These are phyloP conservation scores for Populus pruinosa DNA, from an alignment of 345 rosid species.

Conservation along the genomic window DNA sequence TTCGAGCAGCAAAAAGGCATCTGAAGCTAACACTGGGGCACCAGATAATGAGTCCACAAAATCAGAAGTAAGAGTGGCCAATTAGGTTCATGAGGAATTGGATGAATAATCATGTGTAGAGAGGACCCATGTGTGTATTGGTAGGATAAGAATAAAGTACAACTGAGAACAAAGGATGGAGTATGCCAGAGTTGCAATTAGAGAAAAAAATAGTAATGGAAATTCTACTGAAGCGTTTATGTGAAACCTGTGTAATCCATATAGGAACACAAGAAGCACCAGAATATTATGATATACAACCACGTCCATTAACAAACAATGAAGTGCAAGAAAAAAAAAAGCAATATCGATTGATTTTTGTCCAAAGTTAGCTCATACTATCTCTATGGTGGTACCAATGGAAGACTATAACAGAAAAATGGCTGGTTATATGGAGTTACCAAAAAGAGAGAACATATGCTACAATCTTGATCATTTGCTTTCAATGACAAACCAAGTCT, in stretches of 20 bases:
- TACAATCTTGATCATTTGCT: not conserved
- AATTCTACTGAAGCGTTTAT: too few relatives aligned
- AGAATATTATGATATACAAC: too few relatives aligned
- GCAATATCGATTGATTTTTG: too few relatives aligned
- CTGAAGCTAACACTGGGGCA: not conserved
- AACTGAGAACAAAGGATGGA: not conserved
- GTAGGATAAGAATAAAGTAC: not conserved
- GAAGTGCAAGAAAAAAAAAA: too few relatives aligned
- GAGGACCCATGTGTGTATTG: not conserved
- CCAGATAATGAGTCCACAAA: not conserved
- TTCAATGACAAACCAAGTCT: not conserved
- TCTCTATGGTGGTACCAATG: too few relatives aligned
- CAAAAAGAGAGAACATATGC: not conserved
- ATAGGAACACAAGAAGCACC: too few relatives aligned
- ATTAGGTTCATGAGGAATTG: not conserved
- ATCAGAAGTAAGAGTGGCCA: not conserved
- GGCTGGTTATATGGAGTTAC: not conserved
- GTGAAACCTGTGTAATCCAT: too few relatives aligned
- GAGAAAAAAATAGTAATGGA: too few relatives aligned
- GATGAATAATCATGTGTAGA: too few relatives aligned
- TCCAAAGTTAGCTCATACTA: too few relatives aligned
- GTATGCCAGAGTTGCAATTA: not conserved
- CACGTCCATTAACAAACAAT: too few relatives aligned
- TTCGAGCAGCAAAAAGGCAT: not conserved
- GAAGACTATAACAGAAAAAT: not conserved